Percentiles rank a stretch among this genome's conserved stretches.
These are phyloP conservation scores for Nicotiana attenuata DNA, from an alignment of 257 asterid genomes.

Conservation along the genomic window DNA sequence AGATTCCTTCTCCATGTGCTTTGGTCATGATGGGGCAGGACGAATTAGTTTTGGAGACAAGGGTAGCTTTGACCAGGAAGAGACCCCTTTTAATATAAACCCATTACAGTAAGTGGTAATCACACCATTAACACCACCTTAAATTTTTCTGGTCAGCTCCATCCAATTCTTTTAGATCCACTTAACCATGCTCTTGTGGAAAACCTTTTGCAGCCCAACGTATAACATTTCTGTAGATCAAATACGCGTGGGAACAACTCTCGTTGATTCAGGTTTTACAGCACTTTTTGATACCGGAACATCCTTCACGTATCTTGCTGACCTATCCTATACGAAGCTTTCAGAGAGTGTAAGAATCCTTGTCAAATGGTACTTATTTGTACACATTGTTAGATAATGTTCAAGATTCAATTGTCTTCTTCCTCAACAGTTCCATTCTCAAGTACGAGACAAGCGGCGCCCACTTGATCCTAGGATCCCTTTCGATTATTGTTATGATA, in stretches of 20 bases:
- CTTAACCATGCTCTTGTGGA: constrained; percentile 6
- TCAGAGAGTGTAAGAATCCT: constrained; percentile 52
- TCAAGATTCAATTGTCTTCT: constrained; percentile 15
- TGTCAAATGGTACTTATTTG: constrained; percentile 6
- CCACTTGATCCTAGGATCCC: constrained; percentile 70
- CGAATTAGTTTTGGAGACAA: constrained; percentile 77
- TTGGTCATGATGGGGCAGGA: constrained; percentile 72
- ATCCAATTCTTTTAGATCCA: not conserved
- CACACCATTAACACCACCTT: not conserved
- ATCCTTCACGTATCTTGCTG: constrained; percentile 75
- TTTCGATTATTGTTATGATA: constrained; percentile 67
- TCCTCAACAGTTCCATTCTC: constrained; percentile 53
- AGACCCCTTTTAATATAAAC: constrained; percentile 57
- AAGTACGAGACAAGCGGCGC: constrained; percentile 42
- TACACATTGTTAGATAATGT: not conserved
- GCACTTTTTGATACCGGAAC: constrained; percentile 88
- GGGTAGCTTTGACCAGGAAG: constrained; percentile 78
- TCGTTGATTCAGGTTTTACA: constrained; percentile 46
- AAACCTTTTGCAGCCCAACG: constrained; percentile 53
- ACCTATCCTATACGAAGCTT: constrained; percentile 52
- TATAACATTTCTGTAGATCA: constrained; percentile 53
- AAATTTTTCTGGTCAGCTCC: not conserved
- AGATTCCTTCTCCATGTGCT: constrained; percentile 89
- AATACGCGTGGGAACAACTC: constrained; percentile 55
- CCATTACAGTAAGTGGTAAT: constrained; percentile 55